These are phyloP conservation scores for Fusarium sp. DNA, from an alignment of 2,329 filamentous ascomycete species.

Conservation along the genomic window DNA sequence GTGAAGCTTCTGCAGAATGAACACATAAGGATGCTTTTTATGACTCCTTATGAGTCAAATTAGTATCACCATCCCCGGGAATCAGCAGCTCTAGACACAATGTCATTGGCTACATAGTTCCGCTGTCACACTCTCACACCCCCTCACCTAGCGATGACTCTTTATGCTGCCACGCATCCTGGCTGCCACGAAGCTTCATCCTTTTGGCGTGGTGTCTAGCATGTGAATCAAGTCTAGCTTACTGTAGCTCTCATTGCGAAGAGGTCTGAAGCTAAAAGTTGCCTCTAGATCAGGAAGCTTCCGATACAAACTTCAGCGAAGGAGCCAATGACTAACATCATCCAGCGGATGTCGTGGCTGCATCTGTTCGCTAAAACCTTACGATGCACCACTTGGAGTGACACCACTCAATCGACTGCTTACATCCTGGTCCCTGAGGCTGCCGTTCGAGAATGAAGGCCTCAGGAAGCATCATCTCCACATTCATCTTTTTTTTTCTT, in stretches of 20 bases:
- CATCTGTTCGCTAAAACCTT: constrained; percentile 33
- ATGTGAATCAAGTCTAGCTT: constrained; percentile 24
- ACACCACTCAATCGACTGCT: constrained; percentile 36
- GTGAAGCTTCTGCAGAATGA: constrained; percentile 35
- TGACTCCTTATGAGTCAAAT: constrained; percentile 44
- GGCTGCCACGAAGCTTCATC: constrained; percentile 37
- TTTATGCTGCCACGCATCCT: constrained; percentile 41
- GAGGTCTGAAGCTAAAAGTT: background rate
- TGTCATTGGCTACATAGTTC: constrained; percentile 34
- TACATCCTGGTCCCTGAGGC: constrained; percentile 26
- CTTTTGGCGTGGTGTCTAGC: constrained; percentile 18
- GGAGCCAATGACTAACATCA: background rate
- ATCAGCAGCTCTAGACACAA: constrained; percentile 33
- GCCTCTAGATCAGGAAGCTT: background rate
- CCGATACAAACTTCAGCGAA: background rate
- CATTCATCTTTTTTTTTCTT: constrained; percentile 16
- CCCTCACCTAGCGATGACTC: constrained; percentile 42
- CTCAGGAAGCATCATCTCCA: constrained; percentile 23
- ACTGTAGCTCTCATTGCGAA: background rate
- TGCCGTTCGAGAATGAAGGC: constrained; percentile 13
- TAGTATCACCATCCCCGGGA: constrained; percentile 24
- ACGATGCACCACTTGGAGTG: constrained; percentile 38
- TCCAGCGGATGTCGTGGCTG: constrained; percentile 7
- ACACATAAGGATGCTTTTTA: constrained; percentile 24
- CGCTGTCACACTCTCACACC: constrained; percentile 36